Evolutionary conservation across 768 basidiomycete species (phyloP), one percentile per base, ranked within the genome.

Genomic region (Panellus pusillus): DNA sequence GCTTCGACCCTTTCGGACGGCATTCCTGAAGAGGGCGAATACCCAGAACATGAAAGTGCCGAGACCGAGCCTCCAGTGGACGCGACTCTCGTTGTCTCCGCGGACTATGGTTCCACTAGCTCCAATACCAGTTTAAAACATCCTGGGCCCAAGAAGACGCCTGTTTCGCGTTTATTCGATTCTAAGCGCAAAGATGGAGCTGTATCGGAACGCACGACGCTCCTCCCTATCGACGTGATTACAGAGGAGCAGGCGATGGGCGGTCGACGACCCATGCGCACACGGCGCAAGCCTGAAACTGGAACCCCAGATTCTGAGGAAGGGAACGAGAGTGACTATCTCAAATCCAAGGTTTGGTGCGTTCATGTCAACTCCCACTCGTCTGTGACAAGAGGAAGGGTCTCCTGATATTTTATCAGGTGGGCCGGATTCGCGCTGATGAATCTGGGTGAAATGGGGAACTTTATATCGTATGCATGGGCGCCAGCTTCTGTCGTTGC

Each of bases 401-500:
- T 24, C 24, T 24, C 24, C 24, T 24, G 24, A 55, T 47, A 35
- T 35, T 14, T 35, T 14, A 14, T 24, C 32, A 92, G 93, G 95
- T 96, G 96, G 92, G 63, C 79, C 11, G 96, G 96, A 1, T 89
- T 98, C 63, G 56, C 83, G 13, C 76, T 97, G 44, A 94, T 98
- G 86, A 92, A 93, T 59, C 55, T 96, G 18, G 96, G 96, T 13
- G 96, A 99, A 72, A 73, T 80, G 18, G 81, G 93, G 6, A 98
- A 98, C 66, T 98, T 97, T 63, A 86, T 86, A 43, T 91, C 91
- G 0, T 95, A 95, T 57, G 93, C 86, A 0, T 95, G 78, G 70
- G 92, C 92, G 18, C 93, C 93, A 9, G 92, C 93, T 6, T 92
- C 90, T n/a, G 74, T 95, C 5, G 93, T 98, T 12, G 94, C 96